Evolutionary conservation across 2,329 filamentous ascomycete genomes (phyloP).

Genomic region (Hymenotorrendiella dingleyae): DNA sequence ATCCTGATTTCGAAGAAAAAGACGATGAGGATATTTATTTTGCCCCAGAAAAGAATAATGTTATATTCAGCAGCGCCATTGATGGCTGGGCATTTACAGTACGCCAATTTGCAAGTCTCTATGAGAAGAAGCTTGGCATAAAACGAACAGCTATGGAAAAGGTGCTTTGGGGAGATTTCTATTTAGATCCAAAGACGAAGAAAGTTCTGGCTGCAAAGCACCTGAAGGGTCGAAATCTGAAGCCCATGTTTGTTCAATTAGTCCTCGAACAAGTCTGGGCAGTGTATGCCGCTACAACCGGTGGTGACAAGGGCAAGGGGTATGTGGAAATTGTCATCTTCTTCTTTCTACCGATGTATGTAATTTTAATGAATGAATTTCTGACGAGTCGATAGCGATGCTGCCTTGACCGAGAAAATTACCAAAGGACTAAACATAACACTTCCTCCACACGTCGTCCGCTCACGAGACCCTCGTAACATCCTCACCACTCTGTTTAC

Average conservation of each 20-base stretch:
- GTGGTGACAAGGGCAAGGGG: slow-evolving; percentile 76
- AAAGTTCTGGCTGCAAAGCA: slow-evolving; percentile 87
- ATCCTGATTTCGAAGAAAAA: slow-evolving; percentile 74
- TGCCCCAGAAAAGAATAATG: slow-evolving; percentile 95
- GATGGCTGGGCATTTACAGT: slow-evolving; percentile 99
- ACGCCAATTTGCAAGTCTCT: slow-evolving; percentile 84
- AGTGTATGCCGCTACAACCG: slow-evolving; percentile 84
- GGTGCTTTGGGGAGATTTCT: slow-evolving; percentile 94
- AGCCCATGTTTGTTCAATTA: slow-evolving; percentile 96
- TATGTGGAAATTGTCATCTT: slow-evolving; percentile 42
- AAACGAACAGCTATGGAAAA: slow-evolving; percentile 85
- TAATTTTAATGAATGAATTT: slow-evolving; percentile 9
- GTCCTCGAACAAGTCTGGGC: slow-evolving; percentile 96
- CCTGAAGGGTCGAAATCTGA: slow-evolving; percentile 82
- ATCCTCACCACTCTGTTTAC: slow-evolving; percentile 83
- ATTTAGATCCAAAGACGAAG: slow-evolving; percentile 94
- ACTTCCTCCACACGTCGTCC: slow-evolving; percentile 75
- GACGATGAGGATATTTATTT: slow-evolving; percentile 98
- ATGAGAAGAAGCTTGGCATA: slow-evolving; percentile 95
- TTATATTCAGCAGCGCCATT: slow-evolving; percentile 95
- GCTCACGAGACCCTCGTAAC: slow-evolving; percentile 76
- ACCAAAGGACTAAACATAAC: slow-evolving; percentile 83
- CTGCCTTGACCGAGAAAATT: slow-evolving; percentile 82
- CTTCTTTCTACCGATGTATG: slow-evolving; percentile 22
- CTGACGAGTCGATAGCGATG: slow-evolving; percentile 52